Evolutionary conservation across 1,139 yeast species (phyloP), one percentile per base, ranked within the genome.

Genomic region (Pichia sp.): DNA sequence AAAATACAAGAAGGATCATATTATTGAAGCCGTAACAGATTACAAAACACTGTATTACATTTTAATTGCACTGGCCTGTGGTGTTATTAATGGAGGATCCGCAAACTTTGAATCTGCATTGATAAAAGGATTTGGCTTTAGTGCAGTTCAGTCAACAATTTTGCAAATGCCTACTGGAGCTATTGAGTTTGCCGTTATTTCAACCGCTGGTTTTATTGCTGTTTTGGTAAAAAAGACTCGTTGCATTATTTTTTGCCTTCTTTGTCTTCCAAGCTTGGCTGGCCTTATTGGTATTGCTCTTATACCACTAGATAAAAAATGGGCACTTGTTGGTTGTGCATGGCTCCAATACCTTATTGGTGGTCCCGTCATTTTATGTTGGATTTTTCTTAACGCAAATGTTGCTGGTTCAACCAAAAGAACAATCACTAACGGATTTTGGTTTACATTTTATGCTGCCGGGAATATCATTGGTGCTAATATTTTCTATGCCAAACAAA

Each of bases 401-500:
- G 77, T 80, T 9, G 83, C 87, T 2, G 91, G 91, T 16, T 47
- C 54, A 48, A 55, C 64, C 12, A 60, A 60, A 44, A 60, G 58
- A 48, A 47, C 78, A 43, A 76, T 81, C 10, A 75, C 79, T 41
- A 81, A 77, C 62, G 85, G 85, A 1, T 63, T 80, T 37, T 74
- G 77, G 43, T 74, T 84, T 67, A 70, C 83, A 25, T 58, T 57
- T 0, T 83, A 80, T 61, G 80, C 85, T 57, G 76, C 78, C 23
- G 88, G 93, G 22, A 85, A 85, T 58, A 71, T 85, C 46, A 72
- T 82, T 50, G 82, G 82, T 2, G 79, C 80, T 7, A 79, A 75
- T 57, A 73, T 79, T 5, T 78, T 76, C 56, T 61, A 67, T 36
- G 63, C 66, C 0, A 55, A 52, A 2, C 76, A 77, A 59, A 74